These are phyloP conservation scores for Suillus subaureus DNA, from an alignment of 768 basidiomycete species.

Conservation along the genomic window DNA sequence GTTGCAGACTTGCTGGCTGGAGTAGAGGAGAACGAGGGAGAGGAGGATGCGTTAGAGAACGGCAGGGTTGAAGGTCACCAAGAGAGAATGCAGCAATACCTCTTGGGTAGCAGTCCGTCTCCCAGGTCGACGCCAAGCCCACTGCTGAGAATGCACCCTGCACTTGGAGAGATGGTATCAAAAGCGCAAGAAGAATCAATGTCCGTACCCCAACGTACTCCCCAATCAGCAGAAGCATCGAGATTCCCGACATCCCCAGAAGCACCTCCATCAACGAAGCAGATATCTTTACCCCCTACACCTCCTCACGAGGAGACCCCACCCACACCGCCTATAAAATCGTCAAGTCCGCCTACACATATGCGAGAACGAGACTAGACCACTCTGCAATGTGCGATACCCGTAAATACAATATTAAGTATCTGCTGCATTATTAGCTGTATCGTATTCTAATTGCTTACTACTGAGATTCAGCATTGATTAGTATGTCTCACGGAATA, in stretches of 20 bases:
- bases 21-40: slow-evolving; percentile 65
- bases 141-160: slow-evolving; percentile 1
- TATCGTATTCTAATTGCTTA: slow-evolving; percentile 4
- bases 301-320: background rate
- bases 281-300: slow-evolving; percentile 1
- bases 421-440: background rate
- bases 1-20: slow-evolving; percentile 78
- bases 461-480: background rate
- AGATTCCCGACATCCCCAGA: background rate
- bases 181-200: slow-evolving; percentile 2
- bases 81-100: background rate
- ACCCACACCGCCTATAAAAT: background rate
- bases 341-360: background rate
- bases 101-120: background rate
- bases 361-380: background rate
- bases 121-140: slow-evolving; percentile 1
- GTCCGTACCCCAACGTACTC: background rate
- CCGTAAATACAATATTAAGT: slow-evolving; percentile 2
- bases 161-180: slow-evolving; percentile 7
- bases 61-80: background rate
- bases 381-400: background rate
- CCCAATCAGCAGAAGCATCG: background rate
- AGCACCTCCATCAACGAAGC: background rate
- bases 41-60: background rate
- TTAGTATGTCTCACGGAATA: slow-evolving; percentile 2